A percentile compares a stretch with the other conserved stretches of the same genome.
Evolutionary conservation across 805 yeast genomes (phyloP).

Genomic region (Saccharomycopsis selenospora): DNA sequence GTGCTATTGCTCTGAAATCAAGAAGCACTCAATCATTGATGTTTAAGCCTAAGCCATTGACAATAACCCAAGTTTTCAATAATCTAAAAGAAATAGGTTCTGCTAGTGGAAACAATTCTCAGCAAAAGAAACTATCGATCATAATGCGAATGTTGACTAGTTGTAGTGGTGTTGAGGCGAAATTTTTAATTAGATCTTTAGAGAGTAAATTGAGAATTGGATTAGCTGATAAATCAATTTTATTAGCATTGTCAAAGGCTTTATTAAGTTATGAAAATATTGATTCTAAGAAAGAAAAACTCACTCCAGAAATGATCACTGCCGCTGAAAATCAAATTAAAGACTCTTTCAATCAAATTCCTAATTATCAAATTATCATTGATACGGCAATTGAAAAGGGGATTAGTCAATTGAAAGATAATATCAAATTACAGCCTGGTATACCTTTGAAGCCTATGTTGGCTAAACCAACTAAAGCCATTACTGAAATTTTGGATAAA

Average conservation of each 20-base stretch:
- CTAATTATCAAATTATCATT: constrained; percentile 80
- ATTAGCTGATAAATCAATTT: constrained; percentile 86
- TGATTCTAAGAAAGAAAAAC: constrained; percentile 25
- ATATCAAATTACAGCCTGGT: constrained; percentile 79
- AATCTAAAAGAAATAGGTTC: constrained; percentile 72
- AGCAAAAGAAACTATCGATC: constrained; percentile 63
- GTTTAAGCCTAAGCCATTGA: constrained; percentile 84
- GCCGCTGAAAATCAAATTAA: constrained; percentile 72
- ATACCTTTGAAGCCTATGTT: constrained; percentile 96
- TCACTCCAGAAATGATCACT: constrained; percentile 40
- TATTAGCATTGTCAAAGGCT: constrained; percentile 79
- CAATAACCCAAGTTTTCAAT: constrained; percentile 64
- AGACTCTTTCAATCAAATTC: constrained; percentile 83
- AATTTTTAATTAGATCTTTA: constrained; percentile 78
- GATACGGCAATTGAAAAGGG: constrained; percentile 61
- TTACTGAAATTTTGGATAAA: constrained; percentile 84
- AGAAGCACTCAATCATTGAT: constrained; percentile 82
- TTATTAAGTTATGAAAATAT: constrained; percentile 53
- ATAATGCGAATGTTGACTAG: constrained; percentile 83
- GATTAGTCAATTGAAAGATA: constrained; percentile 52
- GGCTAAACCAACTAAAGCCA: constrained; percentile 93
- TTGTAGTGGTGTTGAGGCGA: constrained; percentile 81
- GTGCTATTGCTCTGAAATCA: constrained; percentile 78
- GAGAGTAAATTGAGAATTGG: constrained; percentile 94
- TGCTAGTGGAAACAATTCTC: constrained; percentile 75